These are phyloP conservation scores for Berkeleyomyces rouxiae DNA, from an alignment of 2,329 filamentous ascomycete species.

Conservation along the genomic window DNA sequence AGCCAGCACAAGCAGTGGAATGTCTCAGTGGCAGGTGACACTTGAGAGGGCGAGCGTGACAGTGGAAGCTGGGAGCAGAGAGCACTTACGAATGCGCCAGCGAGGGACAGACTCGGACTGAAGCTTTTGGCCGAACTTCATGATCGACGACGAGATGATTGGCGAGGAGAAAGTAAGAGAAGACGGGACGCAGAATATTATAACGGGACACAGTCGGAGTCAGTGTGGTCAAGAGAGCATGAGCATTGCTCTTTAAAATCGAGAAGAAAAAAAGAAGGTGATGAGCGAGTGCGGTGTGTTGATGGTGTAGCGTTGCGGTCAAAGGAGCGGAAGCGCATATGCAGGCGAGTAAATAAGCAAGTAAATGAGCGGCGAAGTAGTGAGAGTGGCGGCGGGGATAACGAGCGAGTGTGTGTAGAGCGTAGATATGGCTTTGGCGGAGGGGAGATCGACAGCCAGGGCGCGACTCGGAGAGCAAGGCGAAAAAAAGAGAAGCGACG, in stretches of 20 bases:
- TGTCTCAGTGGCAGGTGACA: neutral
- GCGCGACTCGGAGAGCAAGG: neutral
- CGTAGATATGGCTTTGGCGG: too few relatives aligned
- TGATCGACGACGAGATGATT: conserved; percentile 12
- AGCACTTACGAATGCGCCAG: conserved; percentile 13
- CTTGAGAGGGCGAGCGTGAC: neutral
- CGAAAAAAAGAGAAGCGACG: neutral
- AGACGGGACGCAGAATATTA: neutral
- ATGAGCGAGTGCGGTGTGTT: neutral
- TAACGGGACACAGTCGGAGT: neutral
- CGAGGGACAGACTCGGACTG: conserved; percentile 14
- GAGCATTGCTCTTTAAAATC: neutral
- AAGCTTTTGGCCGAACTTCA: conserved; percentile 24
- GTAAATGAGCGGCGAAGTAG: neutral
- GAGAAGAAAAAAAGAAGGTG: neutral
- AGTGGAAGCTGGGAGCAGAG: neutral
- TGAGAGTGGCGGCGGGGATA: neutral
- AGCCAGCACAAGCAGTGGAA: neutral
- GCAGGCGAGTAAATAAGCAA: neutral
- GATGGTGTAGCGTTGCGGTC: neutral
- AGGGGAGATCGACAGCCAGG: neutral
- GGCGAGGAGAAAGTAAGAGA: neutral
- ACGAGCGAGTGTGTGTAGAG: neutral
- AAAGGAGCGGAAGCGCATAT: neutral
- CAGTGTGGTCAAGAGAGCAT: neutral